phyloP scores from a whole-genome alignment of 352 stramenopile genomes.

The Globisporangium middletonii region DNA sequence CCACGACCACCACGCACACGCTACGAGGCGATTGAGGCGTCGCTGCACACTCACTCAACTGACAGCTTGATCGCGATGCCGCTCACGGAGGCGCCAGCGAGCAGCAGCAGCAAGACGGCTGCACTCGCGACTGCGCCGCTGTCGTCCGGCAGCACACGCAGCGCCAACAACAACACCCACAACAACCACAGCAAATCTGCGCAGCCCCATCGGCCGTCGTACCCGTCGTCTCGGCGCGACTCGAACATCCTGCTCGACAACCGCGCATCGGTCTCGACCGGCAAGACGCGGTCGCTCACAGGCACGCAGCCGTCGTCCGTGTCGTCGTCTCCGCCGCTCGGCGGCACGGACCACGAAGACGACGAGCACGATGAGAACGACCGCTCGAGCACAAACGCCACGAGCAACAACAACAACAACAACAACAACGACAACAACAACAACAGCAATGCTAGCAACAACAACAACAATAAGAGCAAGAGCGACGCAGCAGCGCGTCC shows the following conservation, averaged over 20 bases:
- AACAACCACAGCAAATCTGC: background rate
- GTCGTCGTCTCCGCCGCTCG: slow-evolving; percentile 12
- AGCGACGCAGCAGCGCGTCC: slow-evolving; percentile 29
- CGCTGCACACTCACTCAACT: no score
- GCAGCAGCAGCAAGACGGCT: background rate
- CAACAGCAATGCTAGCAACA: slow-evolving; percentile 5
- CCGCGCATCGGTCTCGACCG: slow-evolving; percentile 67
- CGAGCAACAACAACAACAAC: background rate
- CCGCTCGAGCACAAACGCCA: background rate
- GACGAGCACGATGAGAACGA: slow-evolving; percentile 11
- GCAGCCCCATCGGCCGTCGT: slow-evolving; percentile 6
- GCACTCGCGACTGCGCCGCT: background rate
- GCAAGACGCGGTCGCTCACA: slow-evolving; percentile 20
- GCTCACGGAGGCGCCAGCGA: background rate
- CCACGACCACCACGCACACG: no score
- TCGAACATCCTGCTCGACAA: slow-evolving; percentile 26
- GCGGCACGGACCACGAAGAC: slow-evolving; percentile 8
- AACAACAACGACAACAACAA: background rate
- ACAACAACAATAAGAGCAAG: slow-evolving; percentile 14
- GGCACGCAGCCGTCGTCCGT: slow-evolving; percentile 13
- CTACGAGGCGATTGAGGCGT: no score
- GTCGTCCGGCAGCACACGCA: background rate
- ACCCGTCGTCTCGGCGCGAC: slow-evolving; percentile 12
- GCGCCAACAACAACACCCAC: background rate
- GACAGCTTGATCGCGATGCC: background rate